These are phyloP conservation scores for Triticum timopheevii DNA, from an alignment of 176 grass and related monocot species.

Conservation along the genomic window DNA sequence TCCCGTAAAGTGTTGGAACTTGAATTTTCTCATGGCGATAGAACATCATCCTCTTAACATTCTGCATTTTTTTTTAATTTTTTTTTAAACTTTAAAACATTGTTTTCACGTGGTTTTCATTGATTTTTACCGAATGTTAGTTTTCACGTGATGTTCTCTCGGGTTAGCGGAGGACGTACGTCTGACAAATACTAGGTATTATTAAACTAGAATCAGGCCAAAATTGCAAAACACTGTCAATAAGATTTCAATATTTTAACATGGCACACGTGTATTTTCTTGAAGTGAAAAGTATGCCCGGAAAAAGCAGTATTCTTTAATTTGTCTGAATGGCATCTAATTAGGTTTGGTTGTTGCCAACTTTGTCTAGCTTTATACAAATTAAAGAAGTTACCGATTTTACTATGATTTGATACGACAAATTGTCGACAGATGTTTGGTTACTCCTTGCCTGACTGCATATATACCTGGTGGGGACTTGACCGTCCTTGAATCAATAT, in stretches of 20 bases:
- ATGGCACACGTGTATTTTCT: not conserved
- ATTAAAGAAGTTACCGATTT: conserved; percentile 8
- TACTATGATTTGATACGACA: conserved; percentile 21
- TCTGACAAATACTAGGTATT: not conserved
- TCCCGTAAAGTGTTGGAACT: too few relatives aligned
- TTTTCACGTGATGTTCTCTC: too few relatives aligned
- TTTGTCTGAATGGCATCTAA: conserved; percentile 36
- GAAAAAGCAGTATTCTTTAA: conserved; percentile 5
- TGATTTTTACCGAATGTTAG: too few relatives aligned
- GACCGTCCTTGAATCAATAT: not conserved
- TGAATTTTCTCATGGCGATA: too few relatives aligned
- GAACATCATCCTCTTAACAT: too few relatives aligned
- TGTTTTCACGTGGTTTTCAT: too few relatives aligned
- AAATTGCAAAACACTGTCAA: not conserved
- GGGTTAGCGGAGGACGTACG: not conserved
- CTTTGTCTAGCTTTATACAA: conserved; percentile 37
- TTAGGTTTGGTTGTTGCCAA: conserved; percentile 23
- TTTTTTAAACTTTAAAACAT: too few relatives aligned
- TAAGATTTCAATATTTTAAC: not conserved
- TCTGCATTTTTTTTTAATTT: too few relatives aligned
- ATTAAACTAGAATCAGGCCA: not conserved
- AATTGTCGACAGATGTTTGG: conserved; percentile 19
- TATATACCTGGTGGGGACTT: not conserved
- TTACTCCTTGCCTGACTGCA: conserved; percentile 5
- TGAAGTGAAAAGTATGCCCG: not conserved